Evolutionary conservation across 495 filamentous ascomycete species (phyloP), one percentile per base, ranked within the genome.

Genomic region (Choiromyces venosus): DNA sequence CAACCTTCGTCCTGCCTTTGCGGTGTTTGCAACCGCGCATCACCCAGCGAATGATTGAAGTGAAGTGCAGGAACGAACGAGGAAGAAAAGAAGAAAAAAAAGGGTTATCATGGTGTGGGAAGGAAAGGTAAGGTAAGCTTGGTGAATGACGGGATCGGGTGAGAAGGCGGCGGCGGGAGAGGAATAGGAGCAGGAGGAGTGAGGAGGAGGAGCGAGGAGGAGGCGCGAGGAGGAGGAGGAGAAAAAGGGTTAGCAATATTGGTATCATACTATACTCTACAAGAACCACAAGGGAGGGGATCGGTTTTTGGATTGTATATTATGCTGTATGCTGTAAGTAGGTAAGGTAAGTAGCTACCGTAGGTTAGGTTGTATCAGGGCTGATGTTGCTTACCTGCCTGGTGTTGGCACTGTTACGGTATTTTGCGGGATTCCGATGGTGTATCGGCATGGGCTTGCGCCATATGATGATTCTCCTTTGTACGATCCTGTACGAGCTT

Each of bases 1-100:
- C n/a, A n/a, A 56, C 46, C n/a, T n/a, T n/a, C n/a, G n/a, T 56
- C 46, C 46, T n/a, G 46, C 46, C n/a, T 56, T 56, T 56, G 46
- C 46, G 46, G 46, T 56, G 46, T 29, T 56, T 56, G 46, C 9
- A n/a, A n/a, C n/a, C n/a, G n/a, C n/a, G n/a, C n/a, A n/a, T n/a
- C n/a, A n/a, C 46, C 19, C 46, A n/a, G 46, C 46, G 46, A 56
- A 56, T 56, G 46, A 4, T 25, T 56, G 46, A 56, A 56, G 46
- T 56, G 46, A 56, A 56, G 46, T 56, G n/a, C 46, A 56, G 46
- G 46, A 29, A 29, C 46, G 46, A 29, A n/a, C n/a, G n/a, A n/a
- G n/a, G n/a, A n/a, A n/a, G n/a, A n/a, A n/a, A n/a, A n/a, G n/a
- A n/a, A n/a, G 46, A 10, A 18, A 40, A 25, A 52, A 56, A n/a